Percentiles rank a stretch among this genome's conserved stretches.
Evolutionary conservation across 139 green algal species (phyloP).

Genomic region (Pleodorina starrii): DNA sequence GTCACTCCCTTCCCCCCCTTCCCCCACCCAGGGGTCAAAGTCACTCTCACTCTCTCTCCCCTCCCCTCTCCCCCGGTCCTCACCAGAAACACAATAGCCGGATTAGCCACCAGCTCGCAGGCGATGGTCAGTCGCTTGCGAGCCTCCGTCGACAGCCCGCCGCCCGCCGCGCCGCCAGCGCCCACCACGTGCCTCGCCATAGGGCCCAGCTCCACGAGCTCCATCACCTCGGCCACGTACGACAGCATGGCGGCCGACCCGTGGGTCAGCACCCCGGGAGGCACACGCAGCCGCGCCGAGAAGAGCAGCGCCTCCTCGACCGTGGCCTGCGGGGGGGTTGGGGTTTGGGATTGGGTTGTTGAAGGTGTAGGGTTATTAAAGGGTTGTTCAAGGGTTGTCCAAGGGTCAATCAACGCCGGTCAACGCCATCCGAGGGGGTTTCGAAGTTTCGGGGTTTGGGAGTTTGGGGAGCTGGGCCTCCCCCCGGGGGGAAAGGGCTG

Average conservation of each 20-base stretch:
- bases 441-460: too few relatives aligned
- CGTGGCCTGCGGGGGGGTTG: not conserved
- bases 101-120: constrained; percentile 90
- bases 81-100: constrained; percentile 63
- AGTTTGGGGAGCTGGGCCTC: too few relatives aligned
- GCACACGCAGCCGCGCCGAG: constrained; percentile 7
- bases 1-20: too few relatives aligned
- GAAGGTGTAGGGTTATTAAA: too few relatives aligned
- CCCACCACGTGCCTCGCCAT: constrained; percentile 61
- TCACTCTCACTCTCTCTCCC: too few relatives aligned
- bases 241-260: not conserved
- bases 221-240: constrained; percentile 79
- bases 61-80: too few relatives aligned
- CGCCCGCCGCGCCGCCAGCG: not conserved
- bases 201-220: constrained; percentile 81
- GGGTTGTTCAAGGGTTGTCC: too few relatives aligned
- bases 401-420: too few relatives aligned
- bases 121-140: constrained; percentile 93
- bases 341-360: too few relatives aligned
- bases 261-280: not conserved
- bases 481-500: too few relatives aligned
- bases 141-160: constrained; percentile 86
- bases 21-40: too few relatives aligned
- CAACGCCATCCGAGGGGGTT: too few relatives aligned
- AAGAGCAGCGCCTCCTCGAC: constrained; percentile 39